These are phyloP conservation scores for Cenchrus purpureus DNA, from an alignment of 176 grass and related monocot genomes.

Conservation along the genomic window DNA sequence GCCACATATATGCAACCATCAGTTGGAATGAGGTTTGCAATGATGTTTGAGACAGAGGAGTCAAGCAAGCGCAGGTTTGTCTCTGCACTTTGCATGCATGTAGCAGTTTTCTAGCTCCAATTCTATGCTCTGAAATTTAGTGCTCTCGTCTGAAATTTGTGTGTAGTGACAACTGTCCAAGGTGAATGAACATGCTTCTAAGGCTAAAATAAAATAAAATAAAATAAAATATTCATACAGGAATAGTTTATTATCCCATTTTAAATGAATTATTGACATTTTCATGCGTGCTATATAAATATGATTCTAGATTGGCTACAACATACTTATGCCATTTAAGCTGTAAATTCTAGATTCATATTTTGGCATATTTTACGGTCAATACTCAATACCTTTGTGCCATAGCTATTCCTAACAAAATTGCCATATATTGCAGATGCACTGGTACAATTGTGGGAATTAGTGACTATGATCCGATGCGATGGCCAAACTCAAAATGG, in stretches of 20 bases:
- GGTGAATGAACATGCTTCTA: not conserved
- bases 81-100: not conserved
- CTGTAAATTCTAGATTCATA: not conserved
- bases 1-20: conserved; percentile 80
- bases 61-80: conserved; percentile 89
- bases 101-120: not conserved
- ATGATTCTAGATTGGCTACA: not conserved
- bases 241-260: not conserved
- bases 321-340: not conserved
- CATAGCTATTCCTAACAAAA: not conserved
- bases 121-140: conserved; percentile 1
- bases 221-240: not conserved
- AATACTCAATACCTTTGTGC: conserved; percentile 16
- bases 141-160: conserved; percentile 14
- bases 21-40: conserved; percentile 90
- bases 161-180: not conserved
- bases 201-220: not conserved
- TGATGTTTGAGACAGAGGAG: conserved; percentile 99
- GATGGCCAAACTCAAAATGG: conserved; percentile 99
- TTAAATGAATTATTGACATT: not conserved
- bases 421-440: conserved; percentile 56
- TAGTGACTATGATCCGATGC: conserved; percentile 81
- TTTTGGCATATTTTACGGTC: not conserved
- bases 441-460: conserved; percentile 77
- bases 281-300: not conserved